A percentile compares a stretch with the other conserved stretches of the same genome.
Evolutionary conservation across 129 eudicot species (phyloP).

Genomic region (Mikania micrantha): DNA sequence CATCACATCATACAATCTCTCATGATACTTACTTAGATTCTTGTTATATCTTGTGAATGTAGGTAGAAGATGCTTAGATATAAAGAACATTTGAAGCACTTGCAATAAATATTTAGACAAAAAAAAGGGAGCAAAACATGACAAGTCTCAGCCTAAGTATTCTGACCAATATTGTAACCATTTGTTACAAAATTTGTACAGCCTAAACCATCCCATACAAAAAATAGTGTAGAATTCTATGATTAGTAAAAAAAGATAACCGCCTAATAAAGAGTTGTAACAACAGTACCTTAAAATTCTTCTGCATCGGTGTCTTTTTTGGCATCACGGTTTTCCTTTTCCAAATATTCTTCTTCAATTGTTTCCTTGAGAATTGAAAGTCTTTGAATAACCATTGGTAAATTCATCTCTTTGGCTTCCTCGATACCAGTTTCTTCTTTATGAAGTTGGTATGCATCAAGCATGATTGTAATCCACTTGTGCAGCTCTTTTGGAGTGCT

Average conservation of each 20-base stretch:
- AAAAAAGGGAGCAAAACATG: neutral
- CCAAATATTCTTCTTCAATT: slow-evolving; percentile 87
- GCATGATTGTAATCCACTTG: slow-evolving; percentile 86
- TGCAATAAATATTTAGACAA: neutral
- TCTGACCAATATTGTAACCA: slow-evolving; percentile 2
- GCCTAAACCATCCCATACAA: slow-evolving; percentile 7
- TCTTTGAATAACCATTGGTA: slow-evolving; percentile 80
- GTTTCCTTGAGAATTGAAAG: slow-evolving; percentile 85
- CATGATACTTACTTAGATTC: neutral
- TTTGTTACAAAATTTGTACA: slow-evolving; percentile 12
- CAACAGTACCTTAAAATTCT: slow-evolving; percentile 13
- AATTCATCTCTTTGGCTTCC: slow-evolving; percentile 77
- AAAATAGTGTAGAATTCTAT: neutral
- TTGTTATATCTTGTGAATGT: neutral
- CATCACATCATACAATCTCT: neutral
- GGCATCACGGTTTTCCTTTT: slow-evolving; percentile 26
- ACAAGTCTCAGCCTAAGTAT: neutral
- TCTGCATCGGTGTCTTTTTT: slow-evolving; percentile 21
- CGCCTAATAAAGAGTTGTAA: neutral
- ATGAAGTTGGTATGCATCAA: slow-evolving; percentile 74
- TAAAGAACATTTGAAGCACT: neutral
- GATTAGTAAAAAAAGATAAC: slow-evolving; percentile 6
- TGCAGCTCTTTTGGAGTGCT: slow-evolving; percentile 95
- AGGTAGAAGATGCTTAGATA: neutral
- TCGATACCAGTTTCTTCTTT: slow-evolving; percentile 76